Percentiles rank a stretch among this genome's conserved stretches.
phyloP scores from a whole-genome alignment of 352 stramenopile species.

The Nothophytophthora sp. region DNA sequence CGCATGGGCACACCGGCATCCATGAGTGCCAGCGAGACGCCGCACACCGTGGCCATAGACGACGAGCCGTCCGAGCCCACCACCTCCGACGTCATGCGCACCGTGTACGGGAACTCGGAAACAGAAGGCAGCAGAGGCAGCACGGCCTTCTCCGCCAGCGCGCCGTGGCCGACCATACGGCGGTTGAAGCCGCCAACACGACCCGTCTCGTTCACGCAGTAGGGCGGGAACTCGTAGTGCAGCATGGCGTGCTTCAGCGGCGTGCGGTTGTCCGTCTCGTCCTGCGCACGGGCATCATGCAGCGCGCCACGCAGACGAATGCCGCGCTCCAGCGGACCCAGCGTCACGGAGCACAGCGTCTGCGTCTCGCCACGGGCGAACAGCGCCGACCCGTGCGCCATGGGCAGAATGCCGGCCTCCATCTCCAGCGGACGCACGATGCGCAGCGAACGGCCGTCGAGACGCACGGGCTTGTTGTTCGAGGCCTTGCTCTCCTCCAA shows the following conservation, averaged over 20 bases:
- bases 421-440: slow-evolving; percentile 88
- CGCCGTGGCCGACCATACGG: slow-evolving; percentile 97
- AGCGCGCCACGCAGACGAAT: slow-evolving; percentile 68
- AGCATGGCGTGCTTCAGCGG: slow-evolving; percentile 91
- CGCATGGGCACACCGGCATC: slow-evolving; percentile 97
- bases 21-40: slow-evolving; percentile 96
- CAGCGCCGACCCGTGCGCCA: slow-evolving; percentile 89
- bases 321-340: slow-evolving; percentile 79
- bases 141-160: slow-evolving; percentile 96
- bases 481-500: slow-evolving; percentile 18
- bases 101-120: slow-evolving; percentile 95
- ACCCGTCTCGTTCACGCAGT: slow-evolving; percentile 96
- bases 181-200: slow-evolving; percentile 82
- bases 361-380: slow-evolving; percentile 91
- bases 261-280: slow-evolving; percentile 29
- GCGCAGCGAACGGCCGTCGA: slow-evolving; percentile 83
- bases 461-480: slow-evolving; percentile 55
- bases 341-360: slow-evolving; percentile 88
- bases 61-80: slow-evolving; percentile 95
- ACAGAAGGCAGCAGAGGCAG: slow-evolving; percentile 91
- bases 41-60: slow-evolving; percentile 97
- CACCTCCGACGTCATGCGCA: slow-evolving; percentile 96
- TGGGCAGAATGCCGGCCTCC: slow-evolving; percentile 86
- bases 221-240: slow-evolving; percentile 99
- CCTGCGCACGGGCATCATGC: slow-evolving; percentile 38